phyloP scores from a whole-genome alignment of 805 yeast genomes.

The Zygosaccharomyces bisporus region DNA sequence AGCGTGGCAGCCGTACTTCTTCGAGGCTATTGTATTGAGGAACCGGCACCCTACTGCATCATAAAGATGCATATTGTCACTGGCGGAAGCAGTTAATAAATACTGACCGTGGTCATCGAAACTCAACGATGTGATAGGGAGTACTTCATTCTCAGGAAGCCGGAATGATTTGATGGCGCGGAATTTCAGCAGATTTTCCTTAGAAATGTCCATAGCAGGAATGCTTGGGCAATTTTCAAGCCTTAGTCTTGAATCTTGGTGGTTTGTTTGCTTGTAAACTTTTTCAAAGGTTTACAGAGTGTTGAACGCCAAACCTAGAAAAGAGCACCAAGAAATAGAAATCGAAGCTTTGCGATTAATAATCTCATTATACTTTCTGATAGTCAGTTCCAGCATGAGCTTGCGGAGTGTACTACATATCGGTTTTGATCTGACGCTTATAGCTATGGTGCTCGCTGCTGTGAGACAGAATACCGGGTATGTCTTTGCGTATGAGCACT shows the following conservation, averaged over 20 bases:
- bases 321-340: no score
- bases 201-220: slow-evolving; percentile 22
- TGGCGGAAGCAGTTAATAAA: slow-evolving; percentile 71
- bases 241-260: background rate
- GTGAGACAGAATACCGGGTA: slow-evolving; percentile 80
- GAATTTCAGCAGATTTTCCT: slow-evolving; percentile 31
- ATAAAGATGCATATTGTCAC: slow-evolving; percentile 79
- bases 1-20: slow-evolving; percentile 87
- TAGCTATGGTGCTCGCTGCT: slow-evolving; percentile 83
- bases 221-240: background rate
- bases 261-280: background rate
- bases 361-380: no score
- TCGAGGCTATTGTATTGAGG: slow-evolving; percentile 65
- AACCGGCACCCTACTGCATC: slow-evolving; percentile 70
- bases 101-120: slow-evolving; percentile 82
- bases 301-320: background rate
- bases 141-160: slow-evolving; percentile 44
- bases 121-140: slow-evolving; percentile 64
- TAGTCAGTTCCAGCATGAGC: no score
- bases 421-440: slow-evolving; percentile 69
- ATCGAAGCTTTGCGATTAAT: no score
- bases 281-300: slow-evolving; percentile 4
- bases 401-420: slow-evolving; percentile 47
- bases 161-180: slow-evolving; percentile 48
- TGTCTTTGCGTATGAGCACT: slow-evolving; percentile 38